phyloP scores from a whole-genome alignment of 108 stramenopile genomes.

The Schizochytrium sp. region DNA sequence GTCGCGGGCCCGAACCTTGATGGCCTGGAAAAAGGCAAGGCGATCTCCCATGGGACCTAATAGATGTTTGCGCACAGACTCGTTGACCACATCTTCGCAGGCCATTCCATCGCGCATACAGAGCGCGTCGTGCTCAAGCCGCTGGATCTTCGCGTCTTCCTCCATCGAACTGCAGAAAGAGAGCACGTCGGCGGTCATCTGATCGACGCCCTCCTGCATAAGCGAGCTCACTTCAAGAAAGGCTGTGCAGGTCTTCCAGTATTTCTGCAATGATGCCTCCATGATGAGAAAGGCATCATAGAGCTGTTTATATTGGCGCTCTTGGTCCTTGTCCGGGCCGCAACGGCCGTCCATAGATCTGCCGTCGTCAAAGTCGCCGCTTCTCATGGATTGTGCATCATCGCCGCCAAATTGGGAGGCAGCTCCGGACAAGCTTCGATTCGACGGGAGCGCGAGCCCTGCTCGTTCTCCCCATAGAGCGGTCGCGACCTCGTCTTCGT shows the following conservation, averaged over 20 bases:
- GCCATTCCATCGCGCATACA: not conserved
- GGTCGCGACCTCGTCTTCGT: not conserved
- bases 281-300: not conserved
- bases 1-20: not conserved
- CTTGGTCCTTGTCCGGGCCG: not conserved
- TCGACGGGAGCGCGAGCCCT: not conserved
- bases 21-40: not conserved
- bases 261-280: constrained; percentile 12
- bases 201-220: not conserved
- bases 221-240: not conserved
- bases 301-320: not conserved
- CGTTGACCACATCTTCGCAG: constrained; percentile 5
- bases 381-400: too few species aligned
- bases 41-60: constrained; percentile 8
- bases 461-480: not conserved
- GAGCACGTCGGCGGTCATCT: constrained; percentile 14
- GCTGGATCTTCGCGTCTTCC: not conserved
- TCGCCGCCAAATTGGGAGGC: too few species aligned
- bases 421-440: too few species aligned
- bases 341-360: not conserved
- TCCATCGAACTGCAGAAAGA: not conserved
- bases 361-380: not conserved
- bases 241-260: constrained; percentile 17
- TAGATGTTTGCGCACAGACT: not conserved
- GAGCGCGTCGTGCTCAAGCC: not conserved